A percentile compares a stretch with the other conserved stretches of the same genome.
phyloP scores from a whole-genome alignment of 2,329 filamentous ascomycete species.

The Exophiala alcalophila region DNA sequence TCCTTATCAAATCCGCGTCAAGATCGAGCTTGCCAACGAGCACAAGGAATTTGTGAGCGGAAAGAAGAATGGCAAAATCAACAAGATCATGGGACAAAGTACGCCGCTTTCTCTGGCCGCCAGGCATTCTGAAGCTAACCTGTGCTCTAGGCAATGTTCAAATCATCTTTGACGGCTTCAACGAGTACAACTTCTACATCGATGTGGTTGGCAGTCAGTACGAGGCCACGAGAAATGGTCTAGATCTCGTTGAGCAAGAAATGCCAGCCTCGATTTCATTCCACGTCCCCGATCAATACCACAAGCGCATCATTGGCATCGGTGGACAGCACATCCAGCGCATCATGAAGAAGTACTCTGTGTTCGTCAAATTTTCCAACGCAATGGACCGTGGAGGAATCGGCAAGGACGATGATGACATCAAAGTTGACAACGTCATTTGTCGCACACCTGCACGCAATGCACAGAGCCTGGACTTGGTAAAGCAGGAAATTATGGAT shows the following conservation, averaged over 20 bases:
- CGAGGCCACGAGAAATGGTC: conserved; percentile 87
- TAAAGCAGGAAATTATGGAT: conserved; percentile 98
- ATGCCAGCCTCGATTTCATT: conserved; percentile 99
- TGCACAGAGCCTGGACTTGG: conserved; percentile 90
- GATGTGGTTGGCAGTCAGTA: conserved; percentile 91
- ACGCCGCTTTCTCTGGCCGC: conserved; percentile 33
- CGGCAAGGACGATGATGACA: conserved; percentile 93
- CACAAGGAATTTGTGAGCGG: conserved; percentile 99
- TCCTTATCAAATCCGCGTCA: conserved; percentile 91
- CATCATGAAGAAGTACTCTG: conserved; percentile 99
- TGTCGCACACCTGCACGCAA: conserved; percentile 96
- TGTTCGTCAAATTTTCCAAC: conserved; percentile 99
- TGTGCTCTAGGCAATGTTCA: conserved; percentile 73
- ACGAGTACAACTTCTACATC: conserved; percentile 99
- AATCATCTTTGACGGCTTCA: conserved; percentile 98
- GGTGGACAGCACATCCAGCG: conserved; percentile 97
- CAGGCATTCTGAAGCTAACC: conserved; percentile 12
- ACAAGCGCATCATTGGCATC: conserved; percentile 98
- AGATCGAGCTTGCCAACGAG: conserved; percentile 97
- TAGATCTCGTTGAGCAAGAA: conserved; percentile 93
- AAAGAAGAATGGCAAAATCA: conserved; percentile 99
- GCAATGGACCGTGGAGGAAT: conserved; percentile 95
- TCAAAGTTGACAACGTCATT: conserved; percentile 98
- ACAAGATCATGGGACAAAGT: conserved; percentile 99
- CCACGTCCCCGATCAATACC: conserved; percentile 97